Percentiles rank a stretch among this genome's conserved stretches.
phyloP scores from a whole-genome alignment of 768 basidiomycete genomes.

The Calocera viscosa region DNA sequence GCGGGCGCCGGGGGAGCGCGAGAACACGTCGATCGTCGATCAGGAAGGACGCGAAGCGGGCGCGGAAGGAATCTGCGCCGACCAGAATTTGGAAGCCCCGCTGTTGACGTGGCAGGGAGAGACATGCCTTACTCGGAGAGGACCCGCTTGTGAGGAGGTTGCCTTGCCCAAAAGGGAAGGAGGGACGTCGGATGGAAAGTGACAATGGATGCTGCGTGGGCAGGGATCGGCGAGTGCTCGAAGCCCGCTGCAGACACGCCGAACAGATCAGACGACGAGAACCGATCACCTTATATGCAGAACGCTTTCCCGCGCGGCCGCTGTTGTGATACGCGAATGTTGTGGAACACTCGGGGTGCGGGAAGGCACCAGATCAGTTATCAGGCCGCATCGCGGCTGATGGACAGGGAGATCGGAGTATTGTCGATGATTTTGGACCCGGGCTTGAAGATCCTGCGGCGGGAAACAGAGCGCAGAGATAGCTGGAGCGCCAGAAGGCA shows the following conservation, averaged over 20 bases:
- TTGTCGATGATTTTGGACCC: constrained; percentile 3
- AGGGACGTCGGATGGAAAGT: not conserved
- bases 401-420: not conserved
- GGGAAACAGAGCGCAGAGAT: not conserved
- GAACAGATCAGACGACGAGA: not conserved
- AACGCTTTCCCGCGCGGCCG: not conserved
- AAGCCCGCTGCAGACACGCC: not conserved
- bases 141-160: not conserved
- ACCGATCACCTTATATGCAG: not conserved
- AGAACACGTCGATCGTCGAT: not conserved
- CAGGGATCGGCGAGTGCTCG: not conserved
- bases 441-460: not conserved
- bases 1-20: not conserved
- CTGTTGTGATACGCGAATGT: not conserved
- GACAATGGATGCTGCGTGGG: not conserved
- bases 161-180: not conserved
- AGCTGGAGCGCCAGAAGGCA: not conserved
- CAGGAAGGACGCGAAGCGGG: not conserved
- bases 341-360: not conserved
- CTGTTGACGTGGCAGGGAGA: not conserved
- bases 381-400: not conserved
- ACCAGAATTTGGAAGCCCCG: not conserved
- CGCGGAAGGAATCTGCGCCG: not conserved
- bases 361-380: not conserved
- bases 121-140: not conserved